Evolutionary conservation across 805 yeast genomes (phyloP), one percentile per base, ranked within the genome.

Genomic region (Nakazawaea ernobii): DNA sequence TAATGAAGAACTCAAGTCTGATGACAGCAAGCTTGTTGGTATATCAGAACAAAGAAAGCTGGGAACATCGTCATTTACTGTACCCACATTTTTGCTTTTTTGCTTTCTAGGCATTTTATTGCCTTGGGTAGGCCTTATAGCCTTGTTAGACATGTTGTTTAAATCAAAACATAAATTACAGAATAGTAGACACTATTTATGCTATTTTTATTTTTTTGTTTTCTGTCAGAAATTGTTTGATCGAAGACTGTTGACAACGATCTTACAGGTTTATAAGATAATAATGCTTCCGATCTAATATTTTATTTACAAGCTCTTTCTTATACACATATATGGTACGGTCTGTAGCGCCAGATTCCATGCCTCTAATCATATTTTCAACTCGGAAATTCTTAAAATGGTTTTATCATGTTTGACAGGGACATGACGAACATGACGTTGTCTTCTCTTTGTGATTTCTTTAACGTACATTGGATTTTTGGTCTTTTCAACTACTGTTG

Each of bases 401-500:
- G 97, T 91, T 58, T 86, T 76, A 57, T 76, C 81, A 49, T 84
- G 88, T 66, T 90, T 82, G 40, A 77, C 75, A 27, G 71, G 69
- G 6, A 82, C 72, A 69, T 87, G 77, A 63, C 85, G 74, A 52
- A 78, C 71, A 71, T 84, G 83, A 74, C 90, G 83, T 54, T 83
- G 73, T 70, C 96, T 82, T 67, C 92, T 77, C 62, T 88, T 85
- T 28, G 95, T 84, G 50, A 79, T 79, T 60, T 83, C 87, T 59
- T 79, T 80, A 30, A 82, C 73, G 56, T 82, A 79, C 71, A 83
- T 80, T 49, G 89, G 89, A 53, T 85, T 83, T 55, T 86, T 80
- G 2, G 96, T 85, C 69, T 86, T 86, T 60, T 90, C 97, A n/a
- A 84, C 63, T 37, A 91, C 87, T n/a, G 79, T 77, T 17, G 90